A percentile compares a stretch with the other conserved stretches of the same genome.
Conservation (phyloP, 2,329 filamentous ascomycete genomes). For the Passalora sequoiae region DNA sequence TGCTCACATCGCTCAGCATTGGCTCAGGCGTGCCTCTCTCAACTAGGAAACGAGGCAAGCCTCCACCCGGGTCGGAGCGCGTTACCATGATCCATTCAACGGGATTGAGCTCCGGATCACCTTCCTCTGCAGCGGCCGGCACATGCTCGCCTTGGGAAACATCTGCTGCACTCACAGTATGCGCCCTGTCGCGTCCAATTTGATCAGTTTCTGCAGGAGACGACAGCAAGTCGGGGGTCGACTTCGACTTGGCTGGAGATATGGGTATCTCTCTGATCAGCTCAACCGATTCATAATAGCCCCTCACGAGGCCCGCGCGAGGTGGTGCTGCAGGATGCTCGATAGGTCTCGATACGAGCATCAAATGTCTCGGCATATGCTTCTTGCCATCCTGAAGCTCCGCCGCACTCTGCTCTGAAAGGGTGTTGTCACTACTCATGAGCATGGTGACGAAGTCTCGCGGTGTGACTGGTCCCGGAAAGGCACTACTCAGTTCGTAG, state of each 20-base stretch:
- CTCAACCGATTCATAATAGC: slow-evolving; percentile 86
- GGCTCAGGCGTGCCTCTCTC: slow-evolving; percentile 78
- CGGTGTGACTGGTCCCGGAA: slow-evolving; percentile 80
- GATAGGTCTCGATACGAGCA: slow-evolving; percentile 83
- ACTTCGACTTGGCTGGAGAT: slow-evolving; percentile 35
- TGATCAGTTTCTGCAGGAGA: slow-evolving; percentile 6
- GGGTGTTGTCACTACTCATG: slow-evolving; percentile 57
- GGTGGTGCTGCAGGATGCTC: slow-evolving; percentile 67
- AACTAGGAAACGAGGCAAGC: slow-evolving; percentile 84
- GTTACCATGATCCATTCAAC: slow-evolving; percentile 94
- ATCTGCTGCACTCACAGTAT: slow-evolving; percentile 41
- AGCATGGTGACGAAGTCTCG: slow-evolving; percentile 82
- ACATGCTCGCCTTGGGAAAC: slow-evolving; percentile 30
- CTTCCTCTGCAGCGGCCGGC: slow-evolving; percentile 14
- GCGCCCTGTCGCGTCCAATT: slow-evolving; percentile 30
- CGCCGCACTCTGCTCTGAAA: slow-evolving; percentile 42
- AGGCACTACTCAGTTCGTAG: slow-evolving; percentile 81
- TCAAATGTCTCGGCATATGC: slow-evolving; percentile 61
- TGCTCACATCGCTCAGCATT: slow-evolving; percentile 71
- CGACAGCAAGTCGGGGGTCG: slow-evolving; percentile 29
- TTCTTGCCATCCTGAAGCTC: slow-evolving; percentile 29
- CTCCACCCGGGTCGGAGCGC: slow-evolving; percentile 80
- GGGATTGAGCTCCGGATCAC: slow-evolving; percentile 54
- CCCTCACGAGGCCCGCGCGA: slow-evolving; percentile 69
- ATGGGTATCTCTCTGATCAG: slow-evolving; percentile 77